A percentile compares a stretch with the other conserved stretches of the same genome.
phyloP scores from a whole-genome alignment of 179 eudicot species.

The Silene noctiflora region DNA sequence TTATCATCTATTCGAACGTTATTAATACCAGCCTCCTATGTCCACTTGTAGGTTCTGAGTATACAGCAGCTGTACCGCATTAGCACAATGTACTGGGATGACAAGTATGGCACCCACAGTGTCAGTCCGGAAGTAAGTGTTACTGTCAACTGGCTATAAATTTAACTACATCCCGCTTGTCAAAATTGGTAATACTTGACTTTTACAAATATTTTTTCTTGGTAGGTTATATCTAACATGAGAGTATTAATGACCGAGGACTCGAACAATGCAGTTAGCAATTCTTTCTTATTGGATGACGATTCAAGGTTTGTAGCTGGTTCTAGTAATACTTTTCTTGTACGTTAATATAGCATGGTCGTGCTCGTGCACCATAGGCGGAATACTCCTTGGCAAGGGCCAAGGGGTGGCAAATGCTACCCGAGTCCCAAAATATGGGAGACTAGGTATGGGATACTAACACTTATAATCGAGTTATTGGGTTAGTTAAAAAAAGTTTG shows the following conservation, averaged over 20 bases:
- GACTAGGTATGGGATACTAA: too few relatives aligned
- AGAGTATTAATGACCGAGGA: constrained; percentile 85
- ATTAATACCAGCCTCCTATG: constrained; percentile 21
- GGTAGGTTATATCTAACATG: constrained; percentile 83
- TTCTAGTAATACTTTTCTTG: background rate
- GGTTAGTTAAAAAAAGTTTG: too few relatives aligned
- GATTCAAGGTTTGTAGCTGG: constrained; percentile 66
- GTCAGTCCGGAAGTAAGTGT: constrained; percentile 77
- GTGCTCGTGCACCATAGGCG: background rate
- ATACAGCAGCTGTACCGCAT: constrained; percentile 91
- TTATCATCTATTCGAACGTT: constrained; percentile 9
- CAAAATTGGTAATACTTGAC: background rate
- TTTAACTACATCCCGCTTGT: background rate
- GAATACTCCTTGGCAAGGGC: background rate
- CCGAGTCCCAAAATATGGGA: too few relatives aligned
- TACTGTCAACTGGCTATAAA: background rate
- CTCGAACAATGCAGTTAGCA: constrained; percentile 72
- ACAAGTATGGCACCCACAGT: constrained; percentile 93
- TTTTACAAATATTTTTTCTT: constrained; percentile 4
- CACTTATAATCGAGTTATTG: too few relatives aligned
- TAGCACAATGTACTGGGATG: constrained; percentile 99
- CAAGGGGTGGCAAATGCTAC: background rate
- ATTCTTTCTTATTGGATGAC: constrained; percentile 72
- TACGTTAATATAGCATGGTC: background rate
- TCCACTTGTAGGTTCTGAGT: constrained; percentile 60